Base-by-base conservation (phyloP, 2,329 filamentous ascomycete species). In the Thelonectria discophora region DNA sequence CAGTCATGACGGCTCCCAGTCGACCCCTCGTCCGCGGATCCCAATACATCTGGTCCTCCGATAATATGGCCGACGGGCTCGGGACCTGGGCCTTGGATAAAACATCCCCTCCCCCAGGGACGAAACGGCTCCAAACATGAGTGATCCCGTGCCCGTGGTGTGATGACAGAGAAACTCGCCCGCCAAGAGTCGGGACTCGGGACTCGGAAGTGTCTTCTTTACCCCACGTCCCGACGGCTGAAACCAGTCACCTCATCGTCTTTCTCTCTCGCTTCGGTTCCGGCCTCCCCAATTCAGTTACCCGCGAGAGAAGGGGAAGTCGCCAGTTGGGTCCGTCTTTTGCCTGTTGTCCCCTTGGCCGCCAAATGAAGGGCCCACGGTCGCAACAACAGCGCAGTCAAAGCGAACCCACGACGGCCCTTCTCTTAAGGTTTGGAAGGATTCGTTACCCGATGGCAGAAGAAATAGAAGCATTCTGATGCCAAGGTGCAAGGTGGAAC, bases 201-300 rank as follows among this genome's bases (percentile, higher is more conserved):
- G 17, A 42, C 39, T 45, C 42, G 42, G 42, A 13, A 45, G 17
- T 21, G 32, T n/a, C n/a, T n/a, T 54, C 40, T n/a, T 3, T 11
- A 34, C 52, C 42, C 53, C 53, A 55, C 53, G 45, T 48, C 53
- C 45, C 53, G 34, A 18, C n/a, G 27, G 34, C 34, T 43, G 17
- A 48, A 20, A 48, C 42, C 30, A 12, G 7, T 43, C 45, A 13
- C 30, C 45, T 18, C 53, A 8, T 37, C 20, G 13, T n/a, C n/a
- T n/a, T n/a, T n/a, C n/a, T n/a, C n/a, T n/a, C n/a, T n/a, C n/a
- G 18, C 13, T 17, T 55, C 15, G 32, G 20, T 8, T 48, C 34
- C 30, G 15, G 10, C 30, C 9, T 8, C n/a, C 37, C 37, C 17
- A 27, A 42, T 42, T 10, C 39, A 53, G 21, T 43, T 21, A 43